Conservation (phyloP, 768 basidiomycete species). For the Rhizopogon salebrosus region DNA sequence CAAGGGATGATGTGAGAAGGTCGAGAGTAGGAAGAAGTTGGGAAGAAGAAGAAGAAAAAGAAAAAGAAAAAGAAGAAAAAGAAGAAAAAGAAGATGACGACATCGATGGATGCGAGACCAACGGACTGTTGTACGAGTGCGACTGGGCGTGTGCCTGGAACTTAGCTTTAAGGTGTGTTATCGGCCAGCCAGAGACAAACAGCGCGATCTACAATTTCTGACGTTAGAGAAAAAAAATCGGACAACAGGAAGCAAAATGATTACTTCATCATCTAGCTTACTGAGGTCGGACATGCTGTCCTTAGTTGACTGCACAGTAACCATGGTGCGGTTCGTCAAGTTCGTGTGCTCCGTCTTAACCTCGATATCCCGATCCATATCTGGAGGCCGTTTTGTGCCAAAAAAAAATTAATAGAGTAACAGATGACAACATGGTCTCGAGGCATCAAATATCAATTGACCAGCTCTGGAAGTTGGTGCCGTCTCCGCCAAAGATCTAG, state of each 20-base stretch:
- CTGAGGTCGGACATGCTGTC: conserved; percentile 63
- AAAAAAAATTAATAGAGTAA: too few relatives aligned
- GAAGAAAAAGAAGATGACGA: conserved; percentile 14
- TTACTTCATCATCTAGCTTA: conserved; percentile 88
- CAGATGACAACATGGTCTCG: conserved; percentile 79
- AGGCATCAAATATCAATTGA: conserved; percentile 72
- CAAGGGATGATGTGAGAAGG: conserved; percentile 13
- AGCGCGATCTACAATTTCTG: conserved; percentile 59
- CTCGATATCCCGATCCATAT: conserved; percentile 88
- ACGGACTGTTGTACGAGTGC: conserved; percentile 1
- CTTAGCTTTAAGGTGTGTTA: conserved; percentile 44
- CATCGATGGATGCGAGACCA: conserved; percentile 7
- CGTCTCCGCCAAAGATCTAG: conserved; percentile 70
- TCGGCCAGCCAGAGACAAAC: conserved; percentile 34
- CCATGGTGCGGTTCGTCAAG: conserved; percentile 69
- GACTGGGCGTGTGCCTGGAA: neutral
- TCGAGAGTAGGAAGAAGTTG: conserved; percentile 1
- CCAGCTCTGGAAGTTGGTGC: conserved; percentile 74
- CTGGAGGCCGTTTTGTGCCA: too few relatives aligned
- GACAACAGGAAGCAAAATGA: conserved; percentile 3
- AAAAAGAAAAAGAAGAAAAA: too few relatives aligned
- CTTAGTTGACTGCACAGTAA: conserved; percentile 61
- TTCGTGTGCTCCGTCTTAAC: conserved; percentile 79
- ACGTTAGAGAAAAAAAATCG: conserved; percentile 14
- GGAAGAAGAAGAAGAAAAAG: conserved; percentile 9